Evolutionary conservation across 805 yeast genomes (phyloP).

Genomic region (Clavispora phyllophila): DNA sequence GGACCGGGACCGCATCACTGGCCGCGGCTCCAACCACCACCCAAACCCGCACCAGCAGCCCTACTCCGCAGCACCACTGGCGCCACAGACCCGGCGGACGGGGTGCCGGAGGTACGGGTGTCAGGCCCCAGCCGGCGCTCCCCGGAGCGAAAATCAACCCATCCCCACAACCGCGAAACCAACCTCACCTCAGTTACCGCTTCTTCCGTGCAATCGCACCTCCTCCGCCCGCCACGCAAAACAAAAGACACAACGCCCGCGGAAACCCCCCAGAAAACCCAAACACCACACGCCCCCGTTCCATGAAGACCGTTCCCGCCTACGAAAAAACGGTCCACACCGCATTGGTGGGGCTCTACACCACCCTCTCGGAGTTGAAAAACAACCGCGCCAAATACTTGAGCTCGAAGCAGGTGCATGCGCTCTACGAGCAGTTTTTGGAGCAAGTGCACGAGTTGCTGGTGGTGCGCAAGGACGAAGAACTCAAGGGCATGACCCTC

Average conservation of each 20-base stretch:
- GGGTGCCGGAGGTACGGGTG: not conserved
- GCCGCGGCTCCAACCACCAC: too few relatives aligned
- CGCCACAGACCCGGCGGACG: too few relatives aligned
- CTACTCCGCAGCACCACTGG: too few relatives aligned
- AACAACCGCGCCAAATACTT: conserved; percentile 62
- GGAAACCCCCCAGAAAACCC: not conserved
- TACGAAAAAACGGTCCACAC: conserved; percentile 32
- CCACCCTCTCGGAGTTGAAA: conserved; percentile 37
- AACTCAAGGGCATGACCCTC: conserved; percentile 32
- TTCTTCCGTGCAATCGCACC: not conserved
- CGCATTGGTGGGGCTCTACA: conserved; percentile 23
- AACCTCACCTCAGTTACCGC: not conserved
- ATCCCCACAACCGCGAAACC: not conserved
- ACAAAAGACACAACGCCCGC: not conserved
- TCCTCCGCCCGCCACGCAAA: not conserved
- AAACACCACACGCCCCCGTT: not conserved
- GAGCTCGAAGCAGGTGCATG: conserved; percentile 62
- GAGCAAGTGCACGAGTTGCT: conserved; percentile 49
- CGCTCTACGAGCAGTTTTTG: conserved; percentile 55
- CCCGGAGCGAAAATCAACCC: not conserved
- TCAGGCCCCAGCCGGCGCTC: not conserved
- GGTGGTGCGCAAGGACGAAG: conserved; percentile 46
- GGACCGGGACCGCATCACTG: too few relatives aligned
- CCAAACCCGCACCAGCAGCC: too few relatives aligned
- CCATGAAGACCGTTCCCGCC: conserved; percentile 24